Base-by-base conservation (phyloP, 352 stramenopile genomes). In the Pythium rhizo-oryzae region DNA sequence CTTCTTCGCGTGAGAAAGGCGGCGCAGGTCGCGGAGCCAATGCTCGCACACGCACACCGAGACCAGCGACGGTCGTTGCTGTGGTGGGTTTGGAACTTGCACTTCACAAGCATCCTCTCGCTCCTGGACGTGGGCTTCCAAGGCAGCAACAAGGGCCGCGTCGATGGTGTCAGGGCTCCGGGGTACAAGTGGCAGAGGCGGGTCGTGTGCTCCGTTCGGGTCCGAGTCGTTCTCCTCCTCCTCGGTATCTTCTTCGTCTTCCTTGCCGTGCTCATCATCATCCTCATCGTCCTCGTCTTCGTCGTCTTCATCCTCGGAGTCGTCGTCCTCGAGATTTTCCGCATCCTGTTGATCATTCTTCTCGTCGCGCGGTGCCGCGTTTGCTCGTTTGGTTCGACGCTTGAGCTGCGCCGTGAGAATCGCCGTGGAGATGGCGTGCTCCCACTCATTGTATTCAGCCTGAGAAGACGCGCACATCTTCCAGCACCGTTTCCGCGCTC, bases 351-450 rank as follows among this genome's bases (percentile, higher is more conserved):
- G 33, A 52, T 70, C 51, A 23, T 67, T 28, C 8, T 51, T 56
- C 4, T 62, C 41, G 6, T 62, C 19, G 5, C 19, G 35, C 25
- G 21, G 49, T 13, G 33, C 59, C 11, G 55, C 28, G 7, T 53
- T 46, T 5, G 35, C 28, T 9, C 65, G 56, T 15, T 53, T 41
- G 24, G 28, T 65, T 24, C 68, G 80, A 18, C 81, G 78, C 43
- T 79, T 86, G 1, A 87, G 71, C 55, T 92, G 80, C 4, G 80
- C 75, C 23, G 75, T 74, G 43, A 92, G 65, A 44, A 92, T 90
- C 4, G 77, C 80, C 11, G 82, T 92, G 15, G 84, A 90, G 54
- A 92, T 90, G n/a, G 79, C 84, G 47, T 87, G 83, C 47, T 92
- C 84, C 84, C 84, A 92, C 30, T 85, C 81, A 43, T 84, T 87